These are phyloP conservation scores for Eucalyptus sp. DNA, from an alignment of 345 rosid species.

Conservation along the genomic window DNA sequence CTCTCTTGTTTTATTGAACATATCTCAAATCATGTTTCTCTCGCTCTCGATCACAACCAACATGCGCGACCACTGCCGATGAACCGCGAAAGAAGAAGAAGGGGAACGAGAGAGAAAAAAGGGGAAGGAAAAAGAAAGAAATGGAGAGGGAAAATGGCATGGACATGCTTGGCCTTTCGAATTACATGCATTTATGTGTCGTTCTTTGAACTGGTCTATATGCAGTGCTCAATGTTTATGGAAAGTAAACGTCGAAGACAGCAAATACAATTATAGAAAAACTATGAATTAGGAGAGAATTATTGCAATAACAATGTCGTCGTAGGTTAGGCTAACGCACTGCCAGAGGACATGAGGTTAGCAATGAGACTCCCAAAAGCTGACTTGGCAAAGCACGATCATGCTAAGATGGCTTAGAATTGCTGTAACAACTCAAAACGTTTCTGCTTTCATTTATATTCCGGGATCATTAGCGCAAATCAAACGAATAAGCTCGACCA, in stretches of 20 bases:
- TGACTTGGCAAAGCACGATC: neutral
- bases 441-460: neutral
- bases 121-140: neutral
- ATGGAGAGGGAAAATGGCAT: neutral
- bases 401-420: neutral
- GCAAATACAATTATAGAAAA: neutral
- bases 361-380: neutral
- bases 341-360: neutral
- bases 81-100: neutral
- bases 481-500: neutral
- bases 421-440: neutral
- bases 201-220: neutral
- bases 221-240: neutral
- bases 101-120: neutral
- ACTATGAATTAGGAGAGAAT: too few species aligned
- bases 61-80: neutral
- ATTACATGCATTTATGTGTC: neutral
- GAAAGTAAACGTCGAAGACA: neutral
- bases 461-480: neutral
- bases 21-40: neutral
- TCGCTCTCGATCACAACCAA: neutral
- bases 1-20: neutral
- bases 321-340: neutral
- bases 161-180: neutral
- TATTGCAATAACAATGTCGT: neutral